phyloP scores from a whole-genome alignment of 345 rosid species.

The Lepidium africanum region DNA sequence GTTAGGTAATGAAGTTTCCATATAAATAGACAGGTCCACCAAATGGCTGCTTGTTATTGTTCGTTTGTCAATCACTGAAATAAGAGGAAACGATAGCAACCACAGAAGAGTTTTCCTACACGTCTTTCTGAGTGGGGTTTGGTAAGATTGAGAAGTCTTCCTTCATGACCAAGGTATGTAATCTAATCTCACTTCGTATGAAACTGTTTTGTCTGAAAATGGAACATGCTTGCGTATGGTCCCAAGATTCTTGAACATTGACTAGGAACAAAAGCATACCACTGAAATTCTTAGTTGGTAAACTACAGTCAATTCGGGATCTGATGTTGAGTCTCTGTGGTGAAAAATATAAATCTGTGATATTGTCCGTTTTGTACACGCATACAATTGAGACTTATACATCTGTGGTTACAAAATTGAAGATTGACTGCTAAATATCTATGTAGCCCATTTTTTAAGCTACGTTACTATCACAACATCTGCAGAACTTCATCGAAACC shows the following conservation, averaged over 20 bases:
- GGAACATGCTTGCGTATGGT: conserved; percentile 22
- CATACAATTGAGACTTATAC: conserved; percentile 24
- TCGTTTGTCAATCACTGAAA: conserved; percentile 14
- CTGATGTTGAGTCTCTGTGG: conserved; percentile 18
- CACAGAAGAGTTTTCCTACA: conserved; percentile 12
- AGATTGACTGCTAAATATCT: conserved; percentile 20
- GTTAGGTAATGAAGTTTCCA: conserved; percentile 10
- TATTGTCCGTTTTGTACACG: conserved; percentile 27
- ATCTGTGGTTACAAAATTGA: conserved; percentile 23
- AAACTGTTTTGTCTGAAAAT: conserved; percentile 4
- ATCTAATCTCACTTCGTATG: conserved; percentile 14
- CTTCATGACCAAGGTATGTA: conserved; percentile 32
- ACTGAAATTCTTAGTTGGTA: conserved; percentile 19
- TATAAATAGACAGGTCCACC: conserved; percentile 6
- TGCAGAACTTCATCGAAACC: not conserved
- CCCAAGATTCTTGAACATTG: conserved; percentile 9
- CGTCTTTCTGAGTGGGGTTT: conserved; percentile 29
- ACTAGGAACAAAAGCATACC: conserved; percentile 10
- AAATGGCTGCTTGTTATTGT: conserved; percentile 13
- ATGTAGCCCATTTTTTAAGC: conserved; percentile 31
- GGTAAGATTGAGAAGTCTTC: conserved; percentile 22
- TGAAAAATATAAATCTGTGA: not conserved
- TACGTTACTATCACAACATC: conserved; percentile 21
- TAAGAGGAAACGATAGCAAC: conserved; percentile 12
- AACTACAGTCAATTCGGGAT: conserved; percentile 23